phyloP scores from a whole-genome alignment of 139 green algal genomes.

The Pedinophyceae sp. region DNA sequence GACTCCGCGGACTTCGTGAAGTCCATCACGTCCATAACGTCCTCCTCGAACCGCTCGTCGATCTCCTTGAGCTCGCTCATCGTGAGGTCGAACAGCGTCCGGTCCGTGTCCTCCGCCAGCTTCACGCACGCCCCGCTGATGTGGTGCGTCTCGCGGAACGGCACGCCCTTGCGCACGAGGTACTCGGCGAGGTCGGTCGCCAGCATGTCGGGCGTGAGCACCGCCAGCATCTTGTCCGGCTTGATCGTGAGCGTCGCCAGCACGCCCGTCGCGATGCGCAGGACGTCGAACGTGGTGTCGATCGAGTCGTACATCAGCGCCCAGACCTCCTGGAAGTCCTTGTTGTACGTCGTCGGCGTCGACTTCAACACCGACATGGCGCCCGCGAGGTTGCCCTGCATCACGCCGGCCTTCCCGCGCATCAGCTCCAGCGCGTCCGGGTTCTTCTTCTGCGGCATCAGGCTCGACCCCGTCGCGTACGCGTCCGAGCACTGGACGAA shows the following conservation, averaged over 20 bases:
- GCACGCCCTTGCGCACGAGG: conserved; percentile 91
- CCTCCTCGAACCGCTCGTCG: conserved; percentile 71
- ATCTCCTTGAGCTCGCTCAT: conserved; percentile 62
- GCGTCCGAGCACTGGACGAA: conserved; percentile 86
- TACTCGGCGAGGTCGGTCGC: conserved; percentile 98
- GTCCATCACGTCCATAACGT: conserved; percentile 51
- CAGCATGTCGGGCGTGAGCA: conserved; percentile 84
- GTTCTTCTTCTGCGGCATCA: conserved; percentile 99
- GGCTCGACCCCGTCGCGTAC: conserved; percentile 80
- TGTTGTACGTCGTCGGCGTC: conserved; percentile 97
- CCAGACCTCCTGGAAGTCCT: conserved; percentile 93
- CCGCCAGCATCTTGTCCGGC: conserved; percentile 65
- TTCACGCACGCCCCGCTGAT: conserved; percentile 79
- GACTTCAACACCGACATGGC: conserved; percentile 83
- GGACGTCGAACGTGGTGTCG: conserved; percentile 70
- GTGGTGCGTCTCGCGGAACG: conserved; percentile 91
- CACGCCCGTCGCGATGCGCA: conserved; percentile 85
- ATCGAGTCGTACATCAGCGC: conserved; percentile 89
- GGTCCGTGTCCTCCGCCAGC: conserved; percentile 68
- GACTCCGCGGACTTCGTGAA: conserved; percentile 50
- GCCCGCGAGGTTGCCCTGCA: conserved; percentile 77
- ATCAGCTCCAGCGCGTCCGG: conserved; percentile 96
- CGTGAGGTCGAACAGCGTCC: conserved; percentile 52
- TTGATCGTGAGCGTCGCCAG: conserved; percentile 76
- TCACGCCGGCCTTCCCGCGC: conserved; percentile 44